These are phyloP conservation scores for Hyphochytrium catenoides DNA, from an alignment of 352 stramenopile species.

Conservation along the genomic window DNA sequence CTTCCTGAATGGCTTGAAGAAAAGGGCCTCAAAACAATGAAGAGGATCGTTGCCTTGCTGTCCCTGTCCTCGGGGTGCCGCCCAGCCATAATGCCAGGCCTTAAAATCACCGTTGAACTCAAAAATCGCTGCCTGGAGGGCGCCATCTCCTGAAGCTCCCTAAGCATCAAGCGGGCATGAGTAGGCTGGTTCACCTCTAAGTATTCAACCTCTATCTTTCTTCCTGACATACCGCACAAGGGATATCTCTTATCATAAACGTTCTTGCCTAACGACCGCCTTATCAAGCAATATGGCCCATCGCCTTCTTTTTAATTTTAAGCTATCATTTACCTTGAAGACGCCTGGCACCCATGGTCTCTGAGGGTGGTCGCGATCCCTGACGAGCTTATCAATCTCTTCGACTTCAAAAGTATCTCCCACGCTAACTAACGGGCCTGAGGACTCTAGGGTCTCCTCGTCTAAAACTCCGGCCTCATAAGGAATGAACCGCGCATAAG, in stretches of 20 bases:
- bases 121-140: slow-evolving; percentile 47
- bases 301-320: slow-evolving; percentile 22
- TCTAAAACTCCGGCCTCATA: too few species aligned
- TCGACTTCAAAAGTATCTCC: too few species aligned
- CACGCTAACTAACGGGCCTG: too few species aligned
- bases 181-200: slow-evolving; percentile 31
- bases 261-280: slow-evolving; percentile 39
- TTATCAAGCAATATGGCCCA: slow-evolving; percentile 33
- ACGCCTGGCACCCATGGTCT: too few species aligned
- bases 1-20: slow-evolving; percentile 51
- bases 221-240: slow-evolving; percentile 39
- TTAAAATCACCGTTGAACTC: slow-evolving; percentile 66
- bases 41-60: slow-evolving; percentile 42
- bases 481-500: too few species aligned
- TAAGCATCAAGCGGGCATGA: slow-evolving; percentile 41
- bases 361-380: too few species aligned
- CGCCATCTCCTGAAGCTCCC: slow-evolving; percentile 41
- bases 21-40: slow-evolving; percentile 44
- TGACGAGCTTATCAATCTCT: too few species aligned
- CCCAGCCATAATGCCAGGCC: slow-evolving; percentile 67
- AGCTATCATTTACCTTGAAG: too few species aligned
- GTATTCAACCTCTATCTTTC: slow-evolving; percentile 41
- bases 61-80: slow-evolving; percentile 33
- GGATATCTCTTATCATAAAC: slow-evolving; percentile 30
- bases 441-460: too few species aligned